phyloP scores from a whole-genome alignment of 1,139 yeast species.

The Kurtzmaniella natalensis region DNA sequence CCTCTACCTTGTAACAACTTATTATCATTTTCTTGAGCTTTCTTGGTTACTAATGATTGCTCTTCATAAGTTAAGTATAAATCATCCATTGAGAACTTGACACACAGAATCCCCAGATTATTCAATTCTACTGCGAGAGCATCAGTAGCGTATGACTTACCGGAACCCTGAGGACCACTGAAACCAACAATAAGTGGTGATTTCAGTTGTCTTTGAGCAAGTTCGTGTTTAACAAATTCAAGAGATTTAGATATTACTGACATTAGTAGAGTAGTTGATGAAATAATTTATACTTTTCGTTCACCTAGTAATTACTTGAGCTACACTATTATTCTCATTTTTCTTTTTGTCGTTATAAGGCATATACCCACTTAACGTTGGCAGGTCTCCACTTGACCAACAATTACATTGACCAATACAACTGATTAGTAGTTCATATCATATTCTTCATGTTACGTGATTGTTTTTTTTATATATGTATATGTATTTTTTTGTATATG shows the following conservation, averaged over 20 bases:
- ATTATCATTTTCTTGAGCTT: conserved; percentile 37
- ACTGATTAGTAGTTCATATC: neutral
- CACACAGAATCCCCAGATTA: conserved; percentile 40
- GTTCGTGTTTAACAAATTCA: conserved; percentile 18
- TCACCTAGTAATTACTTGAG: too few species aligned
- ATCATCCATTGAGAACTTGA: conserved; percentile 80
- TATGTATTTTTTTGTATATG: neutral
- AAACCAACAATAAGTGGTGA: conserved; percentile 62
- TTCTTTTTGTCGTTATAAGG: too few species aligned
- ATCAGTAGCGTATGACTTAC: conserved; percentile 68
- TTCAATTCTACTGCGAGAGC: conserved; percentile 35
- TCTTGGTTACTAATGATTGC: conserved; percentile 43
- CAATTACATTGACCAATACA: too few species aligned
- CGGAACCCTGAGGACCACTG: conserved; percentile 93
- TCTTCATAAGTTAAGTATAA: conserved; percentile 65
- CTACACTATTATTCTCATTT: too few species aligned
- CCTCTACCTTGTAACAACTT: conserved; percentile 73
- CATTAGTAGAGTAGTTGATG: too few species aligned
- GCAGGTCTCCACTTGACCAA: too few species aligned
- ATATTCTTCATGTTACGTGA: too few species aligned
- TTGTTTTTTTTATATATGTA: neutral
- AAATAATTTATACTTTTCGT: too few species aligned
- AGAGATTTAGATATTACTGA: conserved; percentile 16
- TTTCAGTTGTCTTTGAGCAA: conserved; percentile 13
- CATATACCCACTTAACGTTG: too few species aligned